phyloP scores from a whole-genome alignment of 1,139 yeast species.

The Debaryomycetaceae sp. region DNA sequence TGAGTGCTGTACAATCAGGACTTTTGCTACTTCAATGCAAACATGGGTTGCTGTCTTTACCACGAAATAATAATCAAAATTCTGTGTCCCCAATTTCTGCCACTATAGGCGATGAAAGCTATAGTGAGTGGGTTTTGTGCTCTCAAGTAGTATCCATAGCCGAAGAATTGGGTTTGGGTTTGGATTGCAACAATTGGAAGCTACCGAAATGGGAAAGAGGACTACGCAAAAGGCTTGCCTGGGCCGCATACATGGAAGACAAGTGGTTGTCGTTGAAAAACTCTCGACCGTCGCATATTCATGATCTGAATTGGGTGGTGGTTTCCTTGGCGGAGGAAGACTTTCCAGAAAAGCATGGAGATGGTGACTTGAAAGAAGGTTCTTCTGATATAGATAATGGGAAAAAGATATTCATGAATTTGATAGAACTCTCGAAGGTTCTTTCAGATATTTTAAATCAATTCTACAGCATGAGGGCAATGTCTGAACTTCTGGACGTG shows the following conservation, averaged over 20 bases:
- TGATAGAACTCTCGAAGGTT: slow-evolving; percentile 66
- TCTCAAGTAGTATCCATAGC: slow-evolving; percentile 84
- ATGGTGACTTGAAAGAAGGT: slow-evolving; percentile 56
- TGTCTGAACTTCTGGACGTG: slow-evolving; percentile 52
- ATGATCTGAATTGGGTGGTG: slow-evolving; percentile 69
- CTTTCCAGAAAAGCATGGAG: slow-evolving; percentile 66
- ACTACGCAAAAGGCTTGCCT: slow-evolving; percentile 74
- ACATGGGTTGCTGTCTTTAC: slow-evolving; percentile 26
- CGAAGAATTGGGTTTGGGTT: slow-evolving; percentile 81
- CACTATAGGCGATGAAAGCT: slow-evolving; percentile 39
- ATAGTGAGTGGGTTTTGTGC: slow-evolving; percentile 79
- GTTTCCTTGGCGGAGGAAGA: slow-evolving; percentile 63
- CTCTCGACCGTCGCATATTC: slow-evolving; percentile 74
- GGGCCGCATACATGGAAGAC: slow-evolving; percentile 91
- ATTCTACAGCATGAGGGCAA: slow-evolving; percentile 68
- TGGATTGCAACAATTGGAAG: slow-evolving; percentile 85
- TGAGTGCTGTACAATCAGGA: slow-evolving; percentile 82
- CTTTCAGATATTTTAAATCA: slow-evolving; percentile 68
- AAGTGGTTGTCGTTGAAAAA: slow-evolving; percentile 82
- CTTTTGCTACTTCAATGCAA: slow-evolving; percentile 64
- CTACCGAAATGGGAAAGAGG: slow-evolving; percentile 93
- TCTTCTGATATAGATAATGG: slow-evolving; percentile 73
- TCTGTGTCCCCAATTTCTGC: slow-evolving; percentile 4
- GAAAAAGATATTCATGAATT: slow-evolving; percentile 62
- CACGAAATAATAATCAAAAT: neutral